Conservation (phyloP, 1,139 yeast species). For the Meyerozyma sp. region DNA sequence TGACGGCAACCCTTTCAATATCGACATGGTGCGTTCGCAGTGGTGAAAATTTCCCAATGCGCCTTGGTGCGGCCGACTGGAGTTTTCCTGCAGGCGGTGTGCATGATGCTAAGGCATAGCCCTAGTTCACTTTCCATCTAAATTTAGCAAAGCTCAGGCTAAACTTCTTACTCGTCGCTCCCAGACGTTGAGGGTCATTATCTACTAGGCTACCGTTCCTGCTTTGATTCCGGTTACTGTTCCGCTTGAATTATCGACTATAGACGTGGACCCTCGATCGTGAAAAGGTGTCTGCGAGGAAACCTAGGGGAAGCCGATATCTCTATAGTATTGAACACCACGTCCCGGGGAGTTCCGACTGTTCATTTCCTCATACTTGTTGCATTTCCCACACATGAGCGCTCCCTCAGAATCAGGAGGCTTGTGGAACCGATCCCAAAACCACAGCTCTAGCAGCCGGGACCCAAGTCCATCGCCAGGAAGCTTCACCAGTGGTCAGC, state of each 20-base stretch:
- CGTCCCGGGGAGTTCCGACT: background rate
- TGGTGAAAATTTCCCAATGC: background rate
- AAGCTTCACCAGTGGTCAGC: background rate
- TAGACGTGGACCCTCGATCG: too few species aligned
- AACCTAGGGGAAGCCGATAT: too few species aligned
- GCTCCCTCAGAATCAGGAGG: background rate
- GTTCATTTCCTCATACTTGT: background rate
- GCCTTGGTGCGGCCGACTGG: background rate
- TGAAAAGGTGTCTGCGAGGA: too few species aligned
- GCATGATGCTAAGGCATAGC: background rate
- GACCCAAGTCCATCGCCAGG: background rate
- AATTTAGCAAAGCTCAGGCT: too few species aligned
- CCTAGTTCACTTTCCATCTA: background rate
- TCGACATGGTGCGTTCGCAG: background rate
- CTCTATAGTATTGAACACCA: too few species aligned
- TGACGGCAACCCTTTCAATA: slow-evolving; percentile 15
- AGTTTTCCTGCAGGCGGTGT: background rate
- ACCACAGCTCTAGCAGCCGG: background rate
- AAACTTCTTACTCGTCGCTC: too few species aligned
- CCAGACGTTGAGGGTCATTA: too few species aligned
- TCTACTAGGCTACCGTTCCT: too few species aligned
- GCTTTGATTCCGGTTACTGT: too few species aligned
- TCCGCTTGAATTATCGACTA: too few species aligned
- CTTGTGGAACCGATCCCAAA: background rate
- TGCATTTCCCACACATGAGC: background rate